A percentile compares a stretch with the other conserved stretches of the same genome.
Evolutionary conservation across 257 asterid genomes (phyloP).

Genomic region (Echium plantagineum): DNA sequence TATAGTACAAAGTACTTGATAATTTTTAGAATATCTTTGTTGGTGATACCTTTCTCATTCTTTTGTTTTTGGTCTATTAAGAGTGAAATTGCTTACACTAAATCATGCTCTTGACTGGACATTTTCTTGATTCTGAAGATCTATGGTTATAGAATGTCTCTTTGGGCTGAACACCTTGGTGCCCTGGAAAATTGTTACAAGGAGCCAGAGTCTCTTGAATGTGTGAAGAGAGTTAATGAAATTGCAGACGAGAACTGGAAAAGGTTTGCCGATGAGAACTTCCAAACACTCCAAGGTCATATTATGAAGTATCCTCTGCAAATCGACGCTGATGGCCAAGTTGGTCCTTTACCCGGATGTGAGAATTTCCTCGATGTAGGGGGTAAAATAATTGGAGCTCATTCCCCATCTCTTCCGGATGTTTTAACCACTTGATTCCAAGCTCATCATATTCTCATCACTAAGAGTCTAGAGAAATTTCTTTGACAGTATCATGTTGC

Average conservation of each 20-base stretch:
- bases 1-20: too few species aligned
- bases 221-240: conserved; percentile 55
- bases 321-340: conserved; percentile 50
- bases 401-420: conserved; percentile 56
- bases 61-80: neutral
- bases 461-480: neutral
- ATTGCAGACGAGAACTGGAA: conserved; percentile 62
- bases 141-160: conserved; percentile 75
- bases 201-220: conserved; percentile 48
- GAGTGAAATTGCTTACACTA: neutral
- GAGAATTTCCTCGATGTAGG: conserved; percentile 83
- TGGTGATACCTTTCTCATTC: neutral
- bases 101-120: neutral
- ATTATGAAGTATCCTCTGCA: conserved; percentile 71
- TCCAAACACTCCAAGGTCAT: conserved; percentile 56
- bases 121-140: conserved; percentile 30
- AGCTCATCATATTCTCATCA: neutral
- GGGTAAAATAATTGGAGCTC: conserved; percentile 68
- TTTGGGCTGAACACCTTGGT: conserved; percentile 92
- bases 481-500: neutral
- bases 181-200: conserved; percentile 32
- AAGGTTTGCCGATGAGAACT: conserved; percentile 31
- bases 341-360: conserved; percentile 44
- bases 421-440: conserved; percentile 46
- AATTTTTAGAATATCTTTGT: neutral